Conservation (phyloP, 177 flowering plant genomes). For the Vitis hybrid region DNA sequence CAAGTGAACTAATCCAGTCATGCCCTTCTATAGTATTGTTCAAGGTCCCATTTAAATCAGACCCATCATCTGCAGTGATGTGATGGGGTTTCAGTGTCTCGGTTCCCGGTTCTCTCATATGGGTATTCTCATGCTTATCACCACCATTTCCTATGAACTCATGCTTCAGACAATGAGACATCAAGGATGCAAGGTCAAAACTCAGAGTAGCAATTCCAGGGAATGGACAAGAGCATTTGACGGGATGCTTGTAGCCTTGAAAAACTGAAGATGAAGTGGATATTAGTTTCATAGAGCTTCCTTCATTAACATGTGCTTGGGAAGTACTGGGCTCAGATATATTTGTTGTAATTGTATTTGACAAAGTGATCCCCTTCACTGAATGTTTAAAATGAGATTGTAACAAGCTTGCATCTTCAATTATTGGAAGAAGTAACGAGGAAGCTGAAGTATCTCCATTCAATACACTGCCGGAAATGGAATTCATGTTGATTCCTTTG, state of each 20-base stretch:
- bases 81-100: slow-evolving; percentile 21
- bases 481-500: slow-evolving; percentile 42
- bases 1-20: slow-evolving; percentile 39
- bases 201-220: slow-evolving; percentile 74
- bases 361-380: slow-evolving; percentile 31
- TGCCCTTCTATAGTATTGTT: slow-evolving; percentile 26
- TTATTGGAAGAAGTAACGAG: slow-evolving; percentile 51
- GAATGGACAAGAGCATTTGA: slow-evolving; percentile 71
- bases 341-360: slow-evolving; percentile 12
- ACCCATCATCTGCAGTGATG: slow-evolving; percentile 18
- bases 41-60: slow-evolving; percentile 19
- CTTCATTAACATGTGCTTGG: slow-evolving; percentile 24
- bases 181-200: slow-evolving; percentile 68
- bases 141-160: slow-evolving; percentile 17
- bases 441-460: slow-evolving; percentile 68
- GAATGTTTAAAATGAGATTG: slow-evolving; percentile 25
- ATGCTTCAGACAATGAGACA: slow-evolving; percentile 42
- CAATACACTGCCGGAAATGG: slow-evolving; percentile 35
- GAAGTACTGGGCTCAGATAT: slow-evolving; percentile 24
- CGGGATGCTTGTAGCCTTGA: slow-evolving; percentile 38
- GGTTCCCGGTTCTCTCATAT: slow-evolving; percentile 24
- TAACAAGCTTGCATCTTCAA: slow-evolving; percentile 44
- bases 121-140: slow-evolving; percentile 21
- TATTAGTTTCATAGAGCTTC: slow-evolving; percentile 21
- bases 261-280: slow-evolving; percentile 9